Conservation (phyloP, 164 flowering plant species). For the Aristolochia contorta region DNA sequence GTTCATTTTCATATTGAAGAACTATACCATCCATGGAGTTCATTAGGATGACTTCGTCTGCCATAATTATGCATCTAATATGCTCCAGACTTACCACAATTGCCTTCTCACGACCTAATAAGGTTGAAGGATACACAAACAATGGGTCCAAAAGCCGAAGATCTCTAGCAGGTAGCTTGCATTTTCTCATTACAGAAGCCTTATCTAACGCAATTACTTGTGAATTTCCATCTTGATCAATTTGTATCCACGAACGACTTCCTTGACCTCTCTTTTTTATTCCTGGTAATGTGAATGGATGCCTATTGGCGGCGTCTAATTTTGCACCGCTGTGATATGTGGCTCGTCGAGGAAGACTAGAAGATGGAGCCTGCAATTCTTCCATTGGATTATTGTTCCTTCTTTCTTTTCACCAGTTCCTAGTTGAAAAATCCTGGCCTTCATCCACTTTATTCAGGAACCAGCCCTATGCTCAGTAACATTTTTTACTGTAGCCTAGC, state of each 20-base stretch:
- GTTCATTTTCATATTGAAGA: slow-evolving; percentile 60
- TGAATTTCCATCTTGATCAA: slow-evolving; percentile 61
- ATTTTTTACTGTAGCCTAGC: too few relatives aligned
- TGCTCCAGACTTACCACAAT: slow-evolving; percentile 89
- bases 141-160: slow-evolving; percentile 89
- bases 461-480: too few relatives aligned
- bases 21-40: slow-evolving; percentile 80
- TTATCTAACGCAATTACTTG: slow-evolving; percentile 68
- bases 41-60: slow-evolving; percentile 87
- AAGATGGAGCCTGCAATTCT: background rate
- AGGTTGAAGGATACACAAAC: slow-evolving; percentile 84
- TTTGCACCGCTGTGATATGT: slow-evolving; percentile 1
- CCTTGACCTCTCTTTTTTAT: slow-evolving; percentile 82
- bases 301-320: slow-evolving; percentile 9
- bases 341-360: slow-evolving; percentile 1
- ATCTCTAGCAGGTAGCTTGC: slow-evolving; percentile 88
- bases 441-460: too few relatives aligned
- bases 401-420: too few relatives aligned
- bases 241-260: slow-evolving; percentile 86
- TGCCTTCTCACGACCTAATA: slow-evolving; percentile 88
- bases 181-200: slow-evolving; percentile 66
- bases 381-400: background rate
- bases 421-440: too few relatives aligned
- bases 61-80: slow-evolving; percentile 87
- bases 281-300: slow-evolving; percentile 22